Evolutionary conservation across 2,329 filamentous ascomycete genomes (phyloP), one percentile per base, ranked within the genome.

Genomic region (Claviceps purpurea): DNA sequence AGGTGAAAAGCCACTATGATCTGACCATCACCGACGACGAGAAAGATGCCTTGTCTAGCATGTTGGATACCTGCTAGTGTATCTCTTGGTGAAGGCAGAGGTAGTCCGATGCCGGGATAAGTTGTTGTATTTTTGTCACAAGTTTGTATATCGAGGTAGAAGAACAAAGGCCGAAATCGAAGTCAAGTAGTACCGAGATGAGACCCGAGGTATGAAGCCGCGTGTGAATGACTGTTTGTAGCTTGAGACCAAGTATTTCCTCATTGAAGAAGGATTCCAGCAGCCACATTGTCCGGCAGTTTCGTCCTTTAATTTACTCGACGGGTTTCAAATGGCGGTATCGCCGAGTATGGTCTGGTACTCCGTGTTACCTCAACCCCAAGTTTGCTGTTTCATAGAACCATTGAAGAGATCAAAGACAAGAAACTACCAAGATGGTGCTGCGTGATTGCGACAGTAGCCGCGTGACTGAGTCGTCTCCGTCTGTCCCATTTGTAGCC

Each of bases 1-100:
- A 80, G 61, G 87, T 94, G 58, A 94, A 93, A 79, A 78, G 74
- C 60, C 78, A 81, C 60, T 93, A 85, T 64, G 65, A 64, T 1
- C 68, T 94, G 58, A 84, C 77, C 16, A 71, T 93, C 55, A 91
- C 84, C 1, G 73, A 72, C 47, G 79, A 78, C 0, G 87, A 94
- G 75, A 89, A 87, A 74, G 68, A 68, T 16, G 84, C 85, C 0
- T 67, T 90, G 56, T 70, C 69, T 1, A 71, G 67, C 48, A 68
- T 69, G 63, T 57, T 69, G 44, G 56, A 61, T 52, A 59, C 52
- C 7, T 69, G 66, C 53, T 68, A 57, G 54, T 20, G 20, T 20
- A 16, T 11, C 46, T 24, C 14, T 18, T 13, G 34, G 18, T 11
- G n/a, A 24, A 2, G 6, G 5, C 22, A 1, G 8, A n/a, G 16